A percentile compares a stretch with the other conserved stretches of the same genome.
phyloP scores from a whole-genome alignment of 106 monocot species.

The Triglochin maritima region DNA sequence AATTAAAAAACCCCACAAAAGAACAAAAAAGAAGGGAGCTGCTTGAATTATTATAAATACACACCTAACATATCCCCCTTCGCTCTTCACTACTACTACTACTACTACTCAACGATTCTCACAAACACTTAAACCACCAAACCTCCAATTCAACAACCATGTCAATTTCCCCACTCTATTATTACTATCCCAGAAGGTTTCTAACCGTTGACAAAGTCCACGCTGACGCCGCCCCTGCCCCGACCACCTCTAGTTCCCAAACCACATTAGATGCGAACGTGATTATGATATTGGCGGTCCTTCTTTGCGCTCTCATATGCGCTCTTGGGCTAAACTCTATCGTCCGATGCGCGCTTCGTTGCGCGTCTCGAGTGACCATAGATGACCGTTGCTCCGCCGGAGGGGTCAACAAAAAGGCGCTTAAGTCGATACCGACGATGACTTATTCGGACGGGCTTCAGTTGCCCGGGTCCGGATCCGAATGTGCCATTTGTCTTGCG shows the following conservation, averaged over 20 bases:
- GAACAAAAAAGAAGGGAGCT: too few species aligned
- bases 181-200: neutral
- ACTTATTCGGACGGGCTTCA: slow-evolving; percentile 27
- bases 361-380: slow-evolving; percentile 10
- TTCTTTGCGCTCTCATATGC: slow-evolving; percentile 41
- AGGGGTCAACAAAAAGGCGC: slow-evolving; percentile 29
- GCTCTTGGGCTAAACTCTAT: slow-evolving; percentile 45
- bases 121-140: too few species aligned
- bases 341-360: slow-evolving; percentile 43
- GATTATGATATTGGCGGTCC: slow-evolving; percentile 54
- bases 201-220: neutral
- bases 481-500: slow-evolving; percentile 55
- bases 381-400: neutral
- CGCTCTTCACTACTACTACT: too few species aligned
- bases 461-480: slow-evolving; percentile 23
- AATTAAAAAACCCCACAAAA: too few species aligned
- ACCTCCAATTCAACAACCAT: too few species aligned
- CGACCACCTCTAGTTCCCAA: neutral
- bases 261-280: slow-evolving; percentile 33
- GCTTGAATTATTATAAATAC: too few species aligned
- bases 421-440: slow-evolving; percentile 29
- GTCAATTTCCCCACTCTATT: too few species aligned
- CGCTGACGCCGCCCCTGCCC: neutral
- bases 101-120: too few species aligned
- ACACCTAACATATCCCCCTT: too few species aligned